phyloP scores from a whole-genome alignment of 2,329 filamentous ascomycete species.

The Stromatinia cepivora region DNA sequence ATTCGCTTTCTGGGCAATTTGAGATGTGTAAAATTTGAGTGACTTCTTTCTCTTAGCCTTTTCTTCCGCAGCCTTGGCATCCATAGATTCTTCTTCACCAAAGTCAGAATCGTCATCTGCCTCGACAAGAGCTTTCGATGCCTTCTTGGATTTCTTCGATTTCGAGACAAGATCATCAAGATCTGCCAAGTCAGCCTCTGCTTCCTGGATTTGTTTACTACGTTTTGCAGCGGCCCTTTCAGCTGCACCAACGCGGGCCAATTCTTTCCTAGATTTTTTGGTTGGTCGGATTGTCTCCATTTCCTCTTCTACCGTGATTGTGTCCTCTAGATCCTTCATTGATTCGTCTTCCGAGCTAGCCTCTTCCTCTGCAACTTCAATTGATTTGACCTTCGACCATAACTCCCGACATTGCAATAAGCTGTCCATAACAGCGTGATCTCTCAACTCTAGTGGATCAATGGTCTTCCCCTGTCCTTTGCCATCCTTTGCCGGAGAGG shows the following conservation, averaged over 20 bases:
- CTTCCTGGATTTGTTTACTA: constrained; percentile 42
- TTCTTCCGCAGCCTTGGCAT: constrained; percentile 75
- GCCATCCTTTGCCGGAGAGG: constrained; percentile 68
- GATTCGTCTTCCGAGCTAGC: constrained; percentile 38
- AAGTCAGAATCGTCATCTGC: constrained; percentile 85
- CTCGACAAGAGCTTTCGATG: constrained; percentile 48
- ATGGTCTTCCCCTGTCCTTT: constrained; percentile 58
- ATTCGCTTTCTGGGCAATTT: constrained; percentile 92
- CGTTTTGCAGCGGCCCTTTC: constrained; percentile 42
- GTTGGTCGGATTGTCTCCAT: neutral
- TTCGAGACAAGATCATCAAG: constrained; percentile 36
- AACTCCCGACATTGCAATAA: constrained; percentile 76
- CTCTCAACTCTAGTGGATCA: constrained; percentile 75
- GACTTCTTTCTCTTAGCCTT: constrained; percentile 90
- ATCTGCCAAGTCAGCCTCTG: constrained; percentile 47
- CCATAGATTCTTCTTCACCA: constrained; percentile 82
- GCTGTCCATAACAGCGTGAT: constrained; percentile 88
- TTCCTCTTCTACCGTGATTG: constrained; percentile 17
- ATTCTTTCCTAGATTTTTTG: constrained; percentile 38
- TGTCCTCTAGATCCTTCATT: constrained; percentile 36
- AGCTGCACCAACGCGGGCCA: constrained; percentile 45
- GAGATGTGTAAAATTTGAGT: constrained; percentile 95
- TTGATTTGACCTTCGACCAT: constrained; percentile 72
- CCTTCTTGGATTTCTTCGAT: constrained; percentile 31
- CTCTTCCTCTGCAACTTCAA: constrained; percentile 47